Evolutionary conservation across 176 grass and related monocot species (phyloP).

Genomic region (Musa schizocarpa): DNA sequence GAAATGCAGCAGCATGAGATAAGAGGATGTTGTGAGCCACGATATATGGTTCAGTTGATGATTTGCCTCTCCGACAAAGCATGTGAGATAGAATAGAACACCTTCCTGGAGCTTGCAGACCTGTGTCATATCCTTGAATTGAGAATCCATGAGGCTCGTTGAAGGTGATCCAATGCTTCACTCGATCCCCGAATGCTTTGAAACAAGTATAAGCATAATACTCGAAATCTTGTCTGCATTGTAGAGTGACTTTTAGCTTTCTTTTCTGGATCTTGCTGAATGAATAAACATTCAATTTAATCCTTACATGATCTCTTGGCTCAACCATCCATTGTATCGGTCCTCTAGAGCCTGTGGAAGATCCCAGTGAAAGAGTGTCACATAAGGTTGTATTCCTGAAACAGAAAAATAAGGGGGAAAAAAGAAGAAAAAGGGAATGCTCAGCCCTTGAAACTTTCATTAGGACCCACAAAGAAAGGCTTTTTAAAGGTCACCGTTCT

Average conservation of each 20-base stretch:
- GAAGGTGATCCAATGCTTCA: conserved; percentile 90
- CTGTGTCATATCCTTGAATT: conserved; percentile 77
- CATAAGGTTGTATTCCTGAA: conserved; percentile 70
- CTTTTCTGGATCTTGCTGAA: background rate
- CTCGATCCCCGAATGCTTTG: conserved; percentile 82
- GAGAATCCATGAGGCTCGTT: conserved; percentile 75
- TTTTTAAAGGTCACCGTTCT: conserved; percentile 36
- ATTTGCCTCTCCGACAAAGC: conserved; percentile 67
- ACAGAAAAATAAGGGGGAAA: conserved; percentile 15
- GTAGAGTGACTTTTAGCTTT: background rate
- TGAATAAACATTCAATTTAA: background rate
- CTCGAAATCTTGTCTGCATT: conserved; percentile 73
- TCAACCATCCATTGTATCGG: conserved; percentile 76
- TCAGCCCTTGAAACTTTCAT: background rate
- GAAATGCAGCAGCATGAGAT: conserved; percentile 67
- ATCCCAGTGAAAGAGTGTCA: conserved; percentile 87
- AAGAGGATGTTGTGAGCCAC: conserved; percentile 75
- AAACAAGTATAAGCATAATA: conserved; percentile 75
- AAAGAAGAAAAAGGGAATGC: background rate
- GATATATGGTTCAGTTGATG: conserved; percentile 80
- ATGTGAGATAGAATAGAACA: conserved; percentile 78
- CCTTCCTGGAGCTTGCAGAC: conserved; percentile 73
- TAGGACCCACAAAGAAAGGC: background rate
- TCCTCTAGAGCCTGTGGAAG: conserved; percentile 82
- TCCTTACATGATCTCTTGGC: conserved; percentile 69